Base-by-base conservation (phyloP, 306 rosid genomes). In the Pyrus bretschneideri region DNA sequence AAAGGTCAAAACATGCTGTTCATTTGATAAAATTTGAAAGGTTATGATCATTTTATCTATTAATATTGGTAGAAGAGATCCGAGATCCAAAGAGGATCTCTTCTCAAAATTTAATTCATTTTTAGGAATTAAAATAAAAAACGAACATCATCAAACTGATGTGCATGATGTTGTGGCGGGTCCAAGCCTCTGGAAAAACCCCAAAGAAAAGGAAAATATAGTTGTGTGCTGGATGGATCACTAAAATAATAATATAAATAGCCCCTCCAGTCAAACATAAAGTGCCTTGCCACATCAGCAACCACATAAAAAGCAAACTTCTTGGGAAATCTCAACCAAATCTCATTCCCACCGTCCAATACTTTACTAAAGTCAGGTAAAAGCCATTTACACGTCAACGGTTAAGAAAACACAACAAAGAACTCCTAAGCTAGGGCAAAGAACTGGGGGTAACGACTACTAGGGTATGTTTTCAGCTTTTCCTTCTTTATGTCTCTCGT, bases 221-320 rank as follows among this genome's bases (percentile, higher is more conserved):
- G 77, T 61, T 61, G 78, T 44, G 46, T 13, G 60, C 70, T 62
- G 60, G 70, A 61, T 17, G 70, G 58, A 29, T 52, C 70, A 45
- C 35, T 63, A 74, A 74, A 62, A 61, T 74, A 45, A 62, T 62
- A 61, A 62, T 62, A 75, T 38, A 70, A 25, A 45, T 29, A 15
- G 22, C 22, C 3, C 27, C 75, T 59, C 23, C 21, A 42, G 80
- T 80, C 67, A 80, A 78, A 75, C 73, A 76, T 74, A 67, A 42
- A 51, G 84, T 76, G 66, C 73, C 59, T 42, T 61, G 55, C 72
- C 83, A 85, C 81, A 67, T 79, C 81, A 81, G 51, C 60, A 27
- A 81, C 75, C 72, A 78, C 65, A 22, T 70, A 51, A 23, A 61
- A 72, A 31, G 65, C 42, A 70, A 71, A 42, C 25, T 23, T n/a